phyloP scores from a whole-genome alignment of 306 rosid species.

The Citrullus colocynthis region DNA sequence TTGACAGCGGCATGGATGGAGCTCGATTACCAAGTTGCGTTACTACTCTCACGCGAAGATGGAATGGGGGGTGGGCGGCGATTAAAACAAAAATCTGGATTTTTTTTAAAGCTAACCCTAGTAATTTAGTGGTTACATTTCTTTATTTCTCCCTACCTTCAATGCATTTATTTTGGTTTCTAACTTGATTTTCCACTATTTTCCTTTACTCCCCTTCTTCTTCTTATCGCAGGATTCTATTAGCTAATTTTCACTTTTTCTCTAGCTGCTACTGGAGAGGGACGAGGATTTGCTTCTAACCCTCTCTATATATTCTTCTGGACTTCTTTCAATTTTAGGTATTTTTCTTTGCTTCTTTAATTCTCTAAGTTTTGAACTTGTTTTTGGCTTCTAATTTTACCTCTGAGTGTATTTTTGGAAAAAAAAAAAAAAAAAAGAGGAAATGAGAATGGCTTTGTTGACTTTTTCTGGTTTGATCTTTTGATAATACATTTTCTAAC shows the following conservation, averaged over 20 bases:
- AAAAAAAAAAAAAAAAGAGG: neutral
- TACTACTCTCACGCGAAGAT: too few relatives aligned
- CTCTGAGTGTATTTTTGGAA: neutral
- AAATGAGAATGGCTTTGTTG: neutral
- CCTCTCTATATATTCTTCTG: constrained; percentile 8
- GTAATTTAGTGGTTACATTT: neutral
- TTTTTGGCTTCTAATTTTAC: neutral
- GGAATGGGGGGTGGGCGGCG: too few relatives aligned
- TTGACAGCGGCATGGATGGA: too few relatives aligned
- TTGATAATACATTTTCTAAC: too few relatives aligned
- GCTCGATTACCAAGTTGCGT: too few relatives aligned
- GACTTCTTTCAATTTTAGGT: constrained; percentile 19
- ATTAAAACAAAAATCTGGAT: too few relatives aligned
- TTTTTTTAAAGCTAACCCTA: too few relatives aligned
- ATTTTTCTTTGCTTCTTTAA: neutral
- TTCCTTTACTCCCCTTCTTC: neutral
- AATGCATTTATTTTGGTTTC: neutral
- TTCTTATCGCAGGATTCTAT: neutral
- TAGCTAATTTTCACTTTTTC: neutral
- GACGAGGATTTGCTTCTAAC: constrained; percentile 11
- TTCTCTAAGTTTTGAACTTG: neutral
- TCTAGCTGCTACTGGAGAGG: neutral
- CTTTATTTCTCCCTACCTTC: neutral
- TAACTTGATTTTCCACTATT: neutral
- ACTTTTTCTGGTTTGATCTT: too few relatives aligned